Evolutionary conservation across 1,139 yeast genomes (phyloP), one percentile per base, ranked within the genome.

Genomic region (Suhomyces maxii): DNA sequence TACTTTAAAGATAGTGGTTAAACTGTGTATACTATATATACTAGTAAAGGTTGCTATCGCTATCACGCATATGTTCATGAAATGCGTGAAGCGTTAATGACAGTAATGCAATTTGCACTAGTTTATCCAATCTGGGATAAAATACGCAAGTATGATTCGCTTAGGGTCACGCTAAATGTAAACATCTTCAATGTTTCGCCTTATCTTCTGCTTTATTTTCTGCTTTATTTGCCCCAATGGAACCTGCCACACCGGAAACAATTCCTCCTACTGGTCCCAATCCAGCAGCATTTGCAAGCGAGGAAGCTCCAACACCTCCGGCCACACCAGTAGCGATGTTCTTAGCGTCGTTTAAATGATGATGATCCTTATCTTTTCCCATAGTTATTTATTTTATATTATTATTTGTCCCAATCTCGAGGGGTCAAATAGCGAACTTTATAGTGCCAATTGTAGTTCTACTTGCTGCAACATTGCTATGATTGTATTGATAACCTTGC

Each of bases 241-340:
- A 60, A 25, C 70, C 66, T 23, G 64, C 64, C 41, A 64, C 60
- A 36, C 73, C 57, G 26, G 61, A 58, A 32, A 65, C 67, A 46
- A 60, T 66, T 38, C 54, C 58, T 8, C 58, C 60, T 7, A 46
- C 55, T 28, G 18, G 47, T 8, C 59, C 59, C 37, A 59, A 31
- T 33, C 51, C 53, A 10, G 47, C 45, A 11, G 52, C 48, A 35
- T 57, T 57, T 18, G 61, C 64, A 3, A 58, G 49, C 25, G 54
- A 48, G 37, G 56, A 54, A 25, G 58, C 64, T 7, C 58, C 60
- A 23, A 59, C 30, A 26, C 62, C 60, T 6, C 63, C 64, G 2
- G 57, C 61, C 12, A 59, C 61, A 10, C 59, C 50, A 3, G 54
- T 55, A 14, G 55, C 61, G 39, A 60, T 58, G 45, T 56, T 47